Conservation (phyloP, 208 protist genomes). For the Strigomonas culicis region DNA sequence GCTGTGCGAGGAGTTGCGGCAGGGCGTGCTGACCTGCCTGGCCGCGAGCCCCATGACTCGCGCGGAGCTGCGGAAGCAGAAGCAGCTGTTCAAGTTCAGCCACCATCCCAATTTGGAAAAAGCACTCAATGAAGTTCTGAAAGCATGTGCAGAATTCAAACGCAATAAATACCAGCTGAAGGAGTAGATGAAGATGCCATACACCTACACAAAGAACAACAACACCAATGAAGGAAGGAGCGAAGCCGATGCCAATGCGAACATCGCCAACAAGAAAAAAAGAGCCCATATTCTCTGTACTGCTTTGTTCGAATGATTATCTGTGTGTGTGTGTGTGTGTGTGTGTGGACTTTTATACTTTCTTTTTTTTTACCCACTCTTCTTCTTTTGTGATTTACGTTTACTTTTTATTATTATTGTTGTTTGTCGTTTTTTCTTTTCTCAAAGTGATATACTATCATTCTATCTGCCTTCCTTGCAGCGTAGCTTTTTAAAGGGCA, state of each 20-base stretch:
- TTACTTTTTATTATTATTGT: not conserved
- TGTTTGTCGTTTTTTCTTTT: not conserved
- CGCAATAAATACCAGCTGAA: too few relatives aligned
- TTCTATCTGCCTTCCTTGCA: not conserved
- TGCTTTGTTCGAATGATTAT: too few relatives aligned
- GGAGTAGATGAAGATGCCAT: too few relatives aligned
- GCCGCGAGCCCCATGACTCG: constrained; percentile 29
- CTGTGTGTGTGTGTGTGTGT: not conserved
- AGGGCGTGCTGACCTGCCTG: constrained; percentile 43
- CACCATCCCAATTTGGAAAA: constrained; percentile 41
- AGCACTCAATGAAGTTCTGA: constrained; percentile 49
- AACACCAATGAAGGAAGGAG: too few relatives aligned
- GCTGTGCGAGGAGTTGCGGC: constrained; percentile 27
- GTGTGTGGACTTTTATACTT: too few relatives aligned
- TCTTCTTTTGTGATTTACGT: too few relatives aligned
- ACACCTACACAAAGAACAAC: too few relatives aligned
- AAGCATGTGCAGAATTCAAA: constrained; percentile 45
- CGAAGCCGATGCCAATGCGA: too few relatives aligned
- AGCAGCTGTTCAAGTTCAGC: constrained; percentile 28
- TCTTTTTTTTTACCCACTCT: too few relatives aligned
- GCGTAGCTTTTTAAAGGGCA: not conserved
- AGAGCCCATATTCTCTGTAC: too few relatives aligned
- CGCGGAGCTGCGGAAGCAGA: constrained; percentile 31
- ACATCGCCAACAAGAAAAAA: too few relatives aligned
- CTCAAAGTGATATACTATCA: not conserved